Conservation (phyloP, 345 rosid species). For the Excoecaria cochinchinensis region DNA sequence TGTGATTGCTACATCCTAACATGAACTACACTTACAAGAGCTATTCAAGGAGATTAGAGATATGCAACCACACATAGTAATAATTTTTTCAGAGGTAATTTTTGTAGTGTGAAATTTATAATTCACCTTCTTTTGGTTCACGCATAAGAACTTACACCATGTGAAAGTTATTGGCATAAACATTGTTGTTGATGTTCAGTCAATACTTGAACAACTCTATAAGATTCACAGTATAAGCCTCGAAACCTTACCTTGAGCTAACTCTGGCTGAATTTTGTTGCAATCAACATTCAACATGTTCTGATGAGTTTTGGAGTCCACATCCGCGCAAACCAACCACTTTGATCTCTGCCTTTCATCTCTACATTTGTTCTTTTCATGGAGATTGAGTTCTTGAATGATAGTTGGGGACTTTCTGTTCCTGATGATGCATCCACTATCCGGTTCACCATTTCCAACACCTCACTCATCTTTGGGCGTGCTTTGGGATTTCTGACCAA, state of each 20-base stretch:
- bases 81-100: background rate
- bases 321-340: conserved; percentile 40
- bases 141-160: background rate
- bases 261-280: background rate
- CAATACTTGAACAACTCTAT: background rate
- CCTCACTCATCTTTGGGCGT: conserved; percentile 94
- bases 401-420: conserved; percentile 34
- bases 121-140: background rate
- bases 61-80: too few species aligned
- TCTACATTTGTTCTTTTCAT: conserved; percentile 38
- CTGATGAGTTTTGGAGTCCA: conserved; percentile 49
- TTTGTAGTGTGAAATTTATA: background rate
- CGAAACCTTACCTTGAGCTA: background rate
- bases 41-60: too few species aligned
- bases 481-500: conserved; percentile 62
- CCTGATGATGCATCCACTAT: conserved; percentile 47
- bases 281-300: conserved; percentile 48
- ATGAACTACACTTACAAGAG: too few species aligned
- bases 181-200: background rate
- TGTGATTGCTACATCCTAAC: too few species aligned
- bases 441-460: conserved; percentile 58
- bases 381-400: conserved; percentile 35
- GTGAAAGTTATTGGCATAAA: background rate
- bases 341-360: conserved; percentile 34
- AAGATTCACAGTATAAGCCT: background rate